Evolutionary conservation across 1,284 basidiomycete genomes (phyloP).

Genomic region (Leccinum fallax): DNA sequence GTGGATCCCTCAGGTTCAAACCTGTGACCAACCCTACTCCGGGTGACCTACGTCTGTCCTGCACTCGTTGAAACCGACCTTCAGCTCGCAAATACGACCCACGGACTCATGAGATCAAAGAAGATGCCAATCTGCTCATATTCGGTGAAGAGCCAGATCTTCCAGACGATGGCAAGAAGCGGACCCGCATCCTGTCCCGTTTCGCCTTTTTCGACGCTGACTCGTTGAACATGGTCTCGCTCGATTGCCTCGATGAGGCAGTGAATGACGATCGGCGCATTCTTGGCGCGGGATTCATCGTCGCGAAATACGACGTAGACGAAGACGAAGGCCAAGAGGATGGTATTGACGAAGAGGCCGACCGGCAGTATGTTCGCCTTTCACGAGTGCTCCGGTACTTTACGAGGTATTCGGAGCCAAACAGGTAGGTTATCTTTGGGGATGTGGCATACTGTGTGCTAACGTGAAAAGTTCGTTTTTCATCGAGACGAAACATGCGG

Average conservation of each 20-base stretch:
- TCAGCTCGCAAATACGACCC: slow-evolving; percentile 30
- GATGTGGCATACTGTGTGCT: neutral
- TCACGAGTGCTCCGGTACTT: slow-evolving; percentile 36
- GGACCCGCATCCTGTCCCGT: slow-evolving; percentile 40
- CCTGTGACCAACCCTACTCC: too few relatives aligned
- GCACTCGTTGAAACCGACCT: too few relatives aligned
- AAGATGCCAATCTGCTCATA: slow-evolving; percentile 34
- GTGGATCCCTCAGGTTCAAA: too few relatives aligned
- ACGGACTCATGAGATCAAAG: slow-evolving; percentile 33
- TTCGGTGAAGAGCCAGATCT: slow-evolving; percentile 37
- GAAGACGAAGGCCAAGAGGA: slow-evolving; percentile 50
- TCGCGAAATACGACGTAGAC: slow-evolving; percentile 39
- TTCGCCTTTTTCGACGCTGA: slow-evolving; percentile 45
- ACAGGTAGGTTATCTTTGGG: slow-evolving; percentile 39
- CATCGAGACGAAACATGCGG: slow-evolving; percentile 60
- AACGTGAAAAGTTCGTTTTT: slow-evolving; percentile 48
- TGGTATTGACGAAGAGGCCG: slow-evolving; percentile 31
- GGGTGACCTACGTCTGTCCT: too few relatives aligned
- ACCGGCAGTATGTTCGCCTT: slow-evolving; percentile 39
- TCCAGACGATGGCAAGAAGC: slow-evolving; percentile 31
- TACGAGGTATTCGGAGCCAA: slow-evolving; percentile 38
- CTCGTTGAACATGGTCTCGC: slow-evolving; percentile 28
- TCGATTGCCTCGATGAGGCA: slow-evolving; percentile 7
- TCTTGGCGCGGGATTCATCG: slow-evolving; percentile 41
- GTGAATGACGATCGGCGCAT: slow-evolving; percentile 18